Evolutionary conservation across 1,284 basidiomycete species (phyloP), one percentile per base, ranked within the genome.

Genomic region (Tilletia indica): DNA sequence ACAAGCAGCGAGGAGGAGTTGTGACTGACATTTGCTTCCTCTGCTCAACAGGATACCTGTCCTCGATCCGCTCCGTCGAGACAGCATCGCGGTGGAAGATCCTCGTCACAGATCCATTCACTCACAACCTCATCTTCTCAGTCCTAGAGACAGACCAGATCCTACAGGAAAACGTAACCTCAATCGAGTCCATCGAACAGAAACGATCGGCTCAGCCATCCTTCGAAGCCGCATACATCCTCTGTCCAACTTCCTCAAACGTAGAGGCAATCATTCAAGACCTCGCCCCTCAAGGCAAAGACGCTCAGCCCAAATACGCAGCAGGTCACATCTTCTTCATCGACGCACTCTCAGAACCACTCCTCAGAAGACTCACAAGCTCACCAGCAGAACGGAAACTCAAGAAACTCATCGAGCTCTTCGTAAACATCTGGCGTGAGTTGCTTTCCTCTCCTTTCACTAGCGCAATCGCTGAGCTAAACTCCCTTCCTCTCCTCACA

Each of bases 221-320:
- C 9, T 79, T 78, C 70, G 82, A 84, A 68, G 81, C 82, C 8
- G 76, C 75, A 80, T 99, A 99, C 85, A 86, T 99, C 74, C 87
- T 99, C 74, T 96, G 95, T 87, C 93, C 97, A 14, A 99, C 97
- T 0, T 90, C 90, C 2, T 92, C 94, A 86, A 99, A 99, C 84
- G 90, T 98, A 67, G 91, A 97, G 74, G 89, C 94, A 21, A 88
- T 99, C 82, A 91, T 98, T 79, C 71, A 75, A 11, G 82, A 83
- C 51, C 69, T 83, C 45, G 76, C 76, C 6, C 81, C 81, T 5
- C 71, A 73, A 25, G 25, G 25, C 25, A 31, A 71, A 0, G 74
- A 70, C 0, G 36, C 49, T 16, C 76, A 74, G 63, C 80, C 82
- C 73, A 92, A 92, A 81, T 99, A 98, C 84, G 90, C 91, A 36